phyloP scores from a whole-genome alignment of 306 rosid genomes.

The Castanospermum australe region DNA sequence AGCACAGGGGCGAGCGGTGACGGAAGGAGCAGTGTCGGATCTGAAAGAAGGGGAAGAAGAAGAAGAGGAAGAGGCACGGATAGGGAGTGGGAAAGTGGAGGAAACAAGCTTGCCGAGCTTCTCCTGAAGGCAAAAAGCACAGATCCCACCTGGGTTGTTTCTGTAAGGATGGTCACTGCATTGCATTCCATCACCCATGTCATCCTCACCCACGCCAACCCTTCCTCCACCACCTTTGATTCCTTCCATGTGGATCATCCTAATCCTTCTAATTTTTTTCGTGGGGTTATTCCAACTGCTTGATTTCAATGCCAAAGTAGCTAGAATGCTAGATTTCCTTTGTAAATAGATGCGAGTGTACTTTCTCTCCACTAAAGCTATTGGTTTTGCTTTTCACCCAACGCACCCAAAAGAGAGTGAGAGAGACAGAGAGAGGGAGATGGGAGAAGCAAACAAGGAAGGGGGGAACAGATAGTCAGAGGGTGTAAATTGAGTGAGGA shows the following conservation, averaged over 20 bases:
- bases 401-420: not conserved
- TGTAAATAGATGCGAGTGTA: not conserved
- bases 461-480: conserved; percentile 27
- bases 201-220: conserved; percentile 58
- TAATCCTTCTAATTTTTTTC: not conserved
- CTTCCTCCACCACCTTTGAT: conserved; percentile 47
- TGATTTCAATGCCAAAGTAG: not conserved
- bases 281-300: not conserved
- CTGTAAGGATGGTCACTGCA: conserved; percentile 81
- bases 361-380: not conserved
- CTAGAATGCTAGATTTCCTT: not conserved
- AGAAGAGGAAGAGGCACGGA: conserved; percentile 59
- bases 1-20: conserved; percentile 1
- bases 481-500: conserved; percentile 36
- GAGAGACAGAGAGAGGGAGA: conserved; percentile 9
- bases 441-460: conserved; percentile 17
- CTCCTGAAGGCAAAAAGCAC: conserved; percentile 91
- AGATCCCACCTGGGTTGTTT: conserved; percentile 94
- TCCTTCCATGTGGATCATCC: conserved; percentile 45
- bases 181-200: conserved; percentile 79
- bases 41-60: conserved; percentile 79
- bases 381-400: conserved; percentile 10
- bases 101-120: conserved; percentile 92
- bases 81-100: conserved; percentile 75
- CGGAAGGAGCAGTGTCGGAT: conserved; percentile 45